These are phyloP conservation scores for Colletotrichum simmondsii DNA, from an alignment of 2,329 filamentous ascomycete genomes.

Conservation along the genomic window DNA sequence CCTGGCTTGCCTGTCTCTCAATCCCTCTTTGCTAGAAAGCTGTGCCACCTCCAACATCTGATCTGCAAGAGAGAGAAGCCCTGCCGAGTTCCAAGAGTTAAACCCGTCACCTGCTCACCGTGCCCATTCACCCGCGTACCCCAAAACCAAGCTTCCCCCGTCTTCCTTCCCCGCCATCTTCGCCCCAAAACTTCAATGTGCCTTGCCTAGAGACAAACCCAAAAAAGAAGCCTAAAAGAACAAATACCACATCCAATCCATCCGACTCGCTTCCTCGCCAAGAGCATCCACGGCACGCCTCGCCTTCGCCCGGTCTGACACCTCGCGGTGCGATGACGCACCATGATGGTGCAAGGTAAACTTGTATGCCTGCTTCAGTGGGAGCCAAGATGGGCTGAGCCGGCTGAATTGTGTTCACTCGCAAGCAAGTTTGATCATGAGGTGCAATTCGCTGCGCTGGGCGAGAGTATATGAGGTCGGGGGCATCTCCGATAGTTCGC, in stretches of 20 bases:
- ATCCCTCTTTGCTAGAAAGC: background rate
- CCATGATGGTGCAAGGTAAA: background rate
- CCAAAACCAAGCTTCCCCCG: background rate
- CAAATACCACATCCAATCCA: background rate
- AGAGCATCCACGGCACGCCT: constrained; percentile 21
- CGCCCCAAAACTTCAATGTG: background rate
- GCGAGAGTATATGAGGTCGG: background rate
- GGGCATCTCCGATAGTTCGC: too few species aligned
- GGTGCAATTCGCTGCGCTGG: background rate
- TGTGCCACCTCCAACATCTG: background rate
- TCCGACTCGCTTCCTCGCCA: background rate
- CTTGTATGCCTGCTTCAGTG: background rate
- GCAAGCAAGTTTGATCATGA: background rate
- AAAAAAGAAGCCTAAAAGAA: background rate
- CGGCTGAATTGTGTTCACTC: background rate
- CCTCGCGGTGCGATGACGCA: constrained; percentile 27
- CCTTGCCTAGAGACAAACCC: background rate
- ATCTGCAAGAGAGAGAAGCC: background rate
- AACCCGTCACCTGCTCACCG: background rate
- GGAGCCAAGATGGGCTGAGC: background rate
- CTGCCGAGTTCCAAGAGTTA: background rate
- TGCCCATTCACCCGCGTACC: background rate
- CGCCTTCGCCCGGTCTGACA: constrained; percentile 30
- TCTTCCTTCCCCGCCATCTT: background rate
- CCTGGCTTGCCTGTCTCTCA: background rate